Conservation (phyloP, 2,329 filamentous ascomycete genomes). For the Fusarium verticillioides region DNA sequence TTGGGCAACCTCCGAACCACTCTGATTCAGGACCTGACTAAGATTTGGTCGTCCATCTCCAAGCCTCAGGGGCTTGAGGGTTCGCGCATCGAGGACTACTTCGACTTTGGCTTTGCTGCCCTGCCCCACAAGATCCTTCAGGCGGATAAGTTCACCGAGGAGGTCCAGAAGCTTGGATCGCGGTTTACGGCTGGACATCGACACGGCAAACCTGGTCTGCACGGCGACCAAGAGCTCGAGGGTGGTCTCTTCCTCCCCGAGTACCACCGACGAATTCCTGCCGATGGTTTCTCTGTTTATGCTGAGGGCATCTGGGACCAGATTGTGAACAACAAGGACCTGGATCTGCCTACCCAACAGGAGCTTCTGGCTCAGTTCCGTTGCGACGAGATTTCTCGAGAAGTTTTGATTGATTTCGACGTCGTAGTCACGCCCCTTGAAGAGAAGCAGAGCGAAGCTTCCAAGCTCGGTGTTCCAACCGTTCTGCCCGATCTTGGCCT, state of each 20-base stretch:
- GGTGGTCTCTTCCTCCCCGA: constrained; percentile 90
- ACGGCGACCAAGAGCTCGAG: constrained; percentile 76
- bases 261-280: constrained; percentile 95
- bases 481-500: constrained; percentile 81
- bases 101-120: constrained; percentile 96
- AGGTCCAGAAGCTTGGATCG: constrained; percentile 81
- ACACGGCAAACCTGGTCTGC: constrained; percentile 70
- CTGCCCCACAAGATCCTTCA: constrained; percentile 97
- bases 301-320: constrained; percentile 97
- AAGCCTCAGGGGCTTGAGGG: constrained; percentile 91
- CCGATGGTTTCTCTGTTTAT: constrained; percentile 95
- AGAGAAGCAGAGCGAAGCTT: constrained; percentile 81
- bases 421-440: constrained; percentile 84
- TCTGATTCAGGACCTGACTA: constrained; percentile 86
- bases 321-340: constrained; percentile 98
- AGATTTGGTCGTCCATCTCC: constrained; percentile 92
- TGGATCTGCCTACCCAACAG: constrained; percentile 96
- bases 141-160: constrained; percentile 86
- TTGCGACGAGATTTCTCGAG: constrained; percentile 94
- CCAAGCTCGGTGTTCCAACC: constrained; percentile 75
- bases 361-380: constrained; percentile 96
- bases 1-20: constrained; percentile 91
- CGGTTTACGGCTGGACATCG: constrained; percentile 86
- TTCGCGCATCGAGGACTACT: constrained; percentile 94
- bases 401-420: constrained; percentile 88